A percentile compares a stretch with the other conserved stretches of the same genome.
These are phyloP conservation scores for Diaporthe citri DNA, from an alignment of 2,329 filamentous ascomycete species.

Conservation along the genomic window DNA sequence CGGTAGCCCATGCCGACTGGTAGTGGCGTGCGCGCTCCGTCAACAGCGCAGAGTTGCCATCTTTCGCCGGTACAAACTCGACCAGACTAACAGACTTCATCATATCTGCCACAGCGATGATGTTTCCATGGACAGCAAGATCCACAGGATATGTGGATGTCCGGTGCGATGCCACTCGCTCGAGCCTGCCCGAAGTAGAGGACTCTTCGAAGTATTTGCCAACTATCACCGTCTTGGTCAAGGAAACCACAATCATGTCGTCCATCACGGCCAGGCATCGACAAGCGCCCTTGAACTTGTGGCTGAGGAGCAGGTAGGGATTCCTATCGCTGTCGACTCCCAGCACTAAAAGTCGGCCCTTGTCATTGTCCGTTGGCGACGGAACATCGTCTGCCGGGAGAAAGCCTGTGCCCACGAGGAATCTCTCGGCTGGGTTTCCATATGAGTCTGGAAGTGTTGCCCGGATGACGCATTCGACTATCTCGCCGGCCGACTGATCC, in stretches of 20 bases:
- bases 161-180: conserved; percentile 81
- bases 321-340: conserved; percentile 82
- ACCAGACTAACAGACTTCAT: conserved; percentile 93
- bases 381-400: conserved; percentile 70
- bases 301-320: conserved; percentile 78
- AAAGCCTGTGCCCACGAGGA: conserved; percentile 91
- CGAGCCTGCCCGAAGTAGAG: conserved; percentile 68
- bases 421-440: conserved; percentile 76
- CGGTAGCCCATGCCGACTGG: conserved; percentile 85
- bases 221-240: conserved; percentile 86
- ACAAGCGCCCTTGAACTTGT: conserved; percentile 82
- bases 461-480: conserved; percentile 87
- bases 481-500: conserved; percentile 67
- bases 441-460: conserved; percentile 74
- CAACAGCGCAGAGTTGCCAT: conserved; percentile 72
- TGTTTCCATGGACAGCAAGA: conserved; percentile 77
- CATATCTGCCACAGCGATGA: conserved; percentile 88
- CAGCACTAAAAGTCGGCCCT: conserved; percentile 86
- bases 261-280: conserved; percentile 81
- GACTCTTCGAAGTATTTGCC: conserved; percentile 69
- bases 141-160: conserved; percentile 88
- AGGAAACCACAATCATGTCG: conserved; percentile 83
- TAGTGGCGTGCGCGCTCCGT: conserved; percentile 84
- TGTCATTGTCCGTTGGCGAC: conserved; percentile 56
- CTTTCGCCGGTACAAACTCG: conserved; percentile 72